These are phyloP conservation scores for Blepharisma undulans DNA, from an alignment of 169 alveolate genomes.

Conservation along the genomic window DNA sequence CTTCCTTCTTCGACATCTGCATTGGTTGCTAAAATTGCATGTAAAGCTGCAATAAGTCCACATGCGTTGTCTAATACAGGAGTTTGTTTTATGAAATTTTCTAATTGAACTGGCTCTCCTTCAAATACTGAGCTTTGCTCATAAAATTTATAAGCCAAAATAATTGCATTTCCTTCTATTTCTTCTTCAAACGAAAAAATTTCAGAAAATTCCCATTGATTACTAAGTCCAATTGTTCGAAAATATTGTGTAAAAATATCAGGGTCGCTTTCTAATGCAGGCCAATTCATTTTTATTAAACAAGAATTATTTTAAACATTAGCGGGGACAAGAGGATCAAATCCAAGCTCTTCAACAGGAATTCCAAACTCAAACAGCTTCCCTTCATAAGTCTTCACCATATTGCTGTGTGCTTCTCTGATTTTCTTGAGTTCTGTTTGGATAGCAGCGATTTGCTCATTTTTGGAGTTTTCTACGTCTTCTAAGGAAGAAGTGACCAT, in stretches of 20 bases:
- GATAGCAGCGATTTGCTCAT: constrained; percentile 75
- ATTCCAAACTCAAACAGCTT: constrained; percentile 87
- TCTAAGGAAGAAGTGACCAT: constrained; percentile 58
- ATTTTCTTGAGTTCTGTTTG: constrained; percentile 81
- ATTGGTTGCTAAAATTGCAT: constrained; percentile 54
- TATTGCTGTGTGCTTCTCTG: constrained; percentile 86
- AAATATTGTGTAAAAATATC: constrained; percentile 70
- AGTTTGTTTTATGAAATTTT: constrained; percentile 73
- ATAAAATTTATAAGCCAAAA: neutral
- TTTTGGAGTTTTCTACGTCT: constrained; percentile 83
- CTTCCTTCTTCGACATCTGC: constrained; percentile 43
- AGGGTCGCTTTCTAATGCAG: constrained; percentile 80
- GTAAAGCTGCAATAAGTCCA: constrained; percentile 77
- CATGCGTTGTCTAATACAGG: constrained; percentile 75
- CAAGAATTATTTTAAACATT: constrained; percentile 36
- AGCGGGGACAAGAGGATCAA: constrained; percentile 89
- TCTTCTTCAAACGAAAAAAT: constrained; percentile 69
- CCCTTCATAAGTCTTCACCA: constrained; percentile 89
- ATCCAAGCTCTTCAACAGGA: constrained; percentile 89
- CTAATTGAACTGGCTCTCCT: constrained; percentile 40
- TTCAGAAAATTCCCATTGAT: constrained; percentile 63
- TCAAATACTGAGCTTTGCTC: neutral
- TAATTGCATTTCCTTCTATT: constrained; percentile 50
- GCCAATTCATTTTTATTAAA: constrained; percentile 61
- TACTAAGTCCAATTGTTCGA: constrained; percentile 48